phyloP scores from a whole-genome alignment of 2,329 filamentous ascomycete species.

The Hypoxylon sp. region DNA sequence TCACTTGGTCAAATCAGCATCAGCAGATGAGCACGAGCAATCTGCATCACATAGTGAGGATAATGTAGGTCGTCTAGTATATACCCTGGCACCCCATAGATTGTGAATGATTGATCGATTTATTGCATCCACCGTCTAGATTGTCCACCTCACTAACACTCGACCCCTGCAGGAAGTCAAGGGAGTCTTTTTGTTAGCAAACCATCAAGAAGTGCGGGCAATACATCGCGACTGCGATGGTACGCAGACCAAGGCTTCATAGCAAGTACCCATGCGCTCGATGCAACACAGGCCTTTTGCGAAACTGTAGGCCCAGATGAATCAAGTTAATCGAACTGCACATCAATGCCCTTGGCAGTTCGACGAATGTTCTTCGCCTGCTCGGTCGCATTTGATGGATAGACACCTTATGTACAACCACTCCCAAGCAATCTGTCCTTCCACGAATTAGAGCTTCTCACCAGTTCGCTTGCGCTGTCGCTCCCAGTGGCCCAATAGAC shows the following conservation, averaged over 20 bases:
- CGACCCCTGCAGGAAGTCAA: conserved; percentile 6
- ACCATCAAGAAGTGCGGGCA: conserved; percentile 10
- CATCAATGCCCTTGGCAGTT: conserved; percentile 26
- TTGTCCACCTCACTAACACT: conserved; percentile 3
- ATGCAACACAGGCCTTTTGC: conserved; percentile 3
- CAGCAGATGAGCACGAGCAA: conserved; percentile 26
- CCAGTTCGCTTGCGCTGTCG: conserved; percentile 15
- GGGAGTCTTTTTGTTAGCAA: conserved; percentile 22
- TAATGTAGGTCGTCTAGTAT: not conserved
- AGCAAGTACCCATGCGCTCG: conserved; percentile 5
- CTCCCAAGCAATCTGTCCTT: conserved; percentile 21
- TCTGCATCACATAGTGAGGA: not conserved
- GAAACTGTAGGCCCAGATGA: conserved; percentile 13
- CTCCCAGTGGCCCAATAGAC: conserved; percentile 42
- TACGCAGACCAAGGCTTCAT: conserved; percentile 15
- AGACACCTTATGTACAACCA: conserved; percentile 36
- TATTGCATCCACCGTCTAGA: conserved; percentile 14
- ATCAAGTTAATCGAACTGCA: conserved; percentile 15
- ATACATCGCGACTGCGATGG: conserved; percentile 18
- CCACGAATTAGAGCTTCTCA: conserved; percentile 17
- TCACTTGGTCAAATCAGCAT: conserved; percentile 22
- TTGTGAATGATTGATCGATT: conserved; percentile 20
- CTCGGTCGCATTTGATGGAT: conserved; percentile 22
- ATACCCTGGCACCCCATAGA: not conserved
- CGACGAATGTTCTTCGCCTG: conserved; percentile 26